Evolutionary conservation across 2,329 filamentous ascomycete species (phyloP).

Genomic region (Diplodia sapinea): DNA sequence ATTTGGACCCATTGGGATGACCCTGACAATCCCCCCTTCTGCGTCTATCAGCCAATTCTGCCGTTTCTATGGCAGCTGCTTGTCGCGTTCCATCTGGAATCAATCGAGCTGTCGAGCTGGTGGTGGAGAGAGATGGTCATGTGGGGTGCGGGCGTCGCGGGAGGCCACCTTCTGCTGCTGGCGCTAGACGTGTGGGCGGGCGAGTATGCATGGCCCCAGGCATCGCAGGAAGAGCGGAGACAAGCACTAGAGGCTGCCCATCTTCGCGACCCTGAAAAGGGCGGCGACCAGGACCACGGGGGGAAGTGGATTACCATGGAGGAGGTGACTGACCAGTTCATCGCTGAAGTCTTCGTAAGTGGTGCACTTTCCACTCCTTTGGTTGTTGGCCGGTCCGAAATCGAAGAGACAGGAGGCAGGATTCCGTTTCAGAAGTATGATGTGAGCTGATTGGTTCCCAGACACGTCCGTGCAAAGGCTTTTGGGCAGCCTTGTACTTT

Average conservation of each 20-base stretch:
- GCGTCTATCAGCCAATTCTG: too few relatives aligned
- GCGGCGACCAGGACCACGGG: too few relatives aligned
- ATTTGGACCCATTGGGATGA: too few relatives aligned
- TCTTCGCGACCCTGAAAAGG: too few relatives aligned
- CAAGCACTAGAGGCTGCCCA: neutral
- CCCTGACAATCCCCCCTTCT: neutral
- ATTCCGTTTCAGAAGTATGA: too few relatives aligned
- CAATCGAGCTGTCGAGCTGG: neutral
- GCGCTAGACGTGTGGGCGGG: neutral
- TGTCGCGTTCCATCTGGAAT: neutral
- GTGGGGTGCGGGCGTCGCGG: neutral
- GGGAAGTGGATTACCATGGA: too few relatives aligned
- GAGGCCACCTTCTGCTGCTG: neutral
- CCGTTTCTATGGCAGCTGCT: neutral
- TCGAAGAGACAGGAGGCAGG: too few relatives aligned
- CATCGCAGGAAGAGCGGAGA: neutral
- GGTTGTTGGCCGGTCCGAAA: too few relatives aligned
- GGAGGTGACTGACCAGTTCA: too few relatives aligned
- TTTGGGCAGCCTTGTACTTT: neutral
- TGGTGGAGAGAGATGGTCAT: neutral
- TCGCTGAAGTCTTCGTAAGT: too few relatives aligned
- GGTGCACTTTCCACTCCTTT: too few relatives aligned
- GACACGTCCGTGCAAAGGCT: neutral
- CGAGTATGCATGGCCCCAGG: neutral
- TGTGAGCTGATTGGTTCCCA: neutral